Evolutionary conservation across 208 protist genomes (phyloP).

Genomic region (Trypanosoma melophagium): DNA sequence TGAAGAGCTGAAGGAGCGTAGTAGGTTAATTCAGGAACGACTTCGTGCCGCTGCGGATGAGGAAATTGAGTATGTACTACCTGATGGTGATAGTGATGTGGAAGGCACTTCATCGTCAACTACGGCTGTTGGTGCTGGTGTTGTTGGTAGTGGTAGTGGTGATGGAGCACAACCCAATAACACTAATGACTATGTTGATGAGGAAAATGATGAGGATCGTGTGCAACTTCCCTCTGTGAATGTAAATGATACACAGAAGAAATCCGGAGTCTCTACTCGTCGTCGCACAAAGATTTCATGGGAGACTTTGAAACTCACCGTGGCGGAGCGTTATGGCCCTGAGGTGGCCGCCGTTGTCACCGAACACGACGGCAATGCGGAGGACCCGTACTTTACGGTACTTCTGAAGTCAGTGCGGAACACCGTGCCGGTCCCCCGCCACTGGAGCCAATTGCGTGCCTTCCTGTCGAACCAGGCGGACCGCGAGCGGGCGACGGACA

Average conservation of each 20-base stretch:
- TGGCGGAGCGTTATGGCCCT: slow-evolving; percentile 37
- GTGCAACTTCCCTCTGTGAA: slow-evolving; percentile 29
- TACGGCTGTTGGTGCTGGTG: neutral
- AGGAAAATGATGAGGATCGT: slow-evolving; percentile 28
- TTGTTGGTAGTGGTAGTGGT: neutral
- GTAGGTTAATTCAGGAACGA: slow-evolving; percentile 39
- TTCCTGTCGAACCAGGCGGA: slow-evolving; percentile 96
- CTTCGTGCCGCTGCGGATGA: slow-evolving; percentile 28
- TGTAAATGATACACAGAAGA: slow-evolving; percentile 7
- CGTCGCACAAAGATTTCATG: slow-evolving; percentile 61
- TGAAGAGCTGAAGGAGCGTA: slow-evolving; percentile 43
- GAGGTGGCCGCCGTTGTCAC: slow-evolving; percentile 91
- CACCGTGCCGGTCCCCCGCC: slow-evolving; percentile 96
- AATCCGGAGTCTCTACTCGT: slow-evolving; percentile 3
- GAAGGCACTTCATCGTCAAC: slow-evolving; percentile 1
- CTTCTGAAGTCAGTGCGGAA: slow-evolving; percentile 91
- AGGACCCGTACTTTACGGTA: slow-evolving; percentile 96
- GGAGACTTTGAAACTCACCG: slow-evolving; percentile 60
- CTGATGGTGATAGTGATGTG: slow-evolving; percentile 19
- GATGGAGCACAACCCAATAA: neutral
- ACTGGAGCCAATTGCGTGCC: slow-evolving; percentile 98
- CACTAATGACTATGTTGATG: neutral
- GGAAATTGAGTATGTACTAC: slow-evolving; percentile 52
- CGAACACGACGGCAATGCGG: slow-evolving; percentile 95
- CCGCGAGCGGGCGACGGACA: slow-evolving; percentile 91